Evolutionary conservation across 768 basidiomycete genomes (phyloP), one percentile per base, ranked within the genome.

Genomic region (Leccinum boreale): DNA sequence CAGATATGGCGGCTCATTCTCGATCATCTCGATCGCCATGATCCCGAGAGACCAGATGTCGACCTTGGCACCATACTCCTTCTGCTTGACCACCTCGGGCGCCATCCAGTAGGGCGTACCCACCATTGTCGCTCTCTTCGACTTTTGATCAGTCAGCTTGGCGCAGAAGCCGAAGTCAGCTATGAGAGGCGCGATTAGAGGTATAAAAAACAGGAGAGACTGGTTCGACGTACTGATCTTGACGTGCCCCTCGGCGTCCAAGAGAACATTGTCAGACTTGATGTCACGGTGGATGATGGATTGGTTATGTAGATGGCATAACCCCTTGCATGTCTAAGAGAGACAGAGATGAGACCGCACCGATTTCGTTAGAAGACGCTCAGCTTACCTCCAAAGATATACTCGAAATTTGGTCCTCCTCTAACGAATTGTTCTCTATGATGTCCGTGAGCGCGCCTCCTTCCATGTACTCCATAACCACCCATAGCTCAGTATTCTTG

Each of bases 81-180:
- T 95, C 72, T 94, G 91, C 75, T 94, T 95, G 66, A 97, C 94
- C 53, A 97, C 93, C 72, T 97, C 94, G n/a, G 94, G 94, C 3
- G 94, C 94, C 94, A 97, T 97, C 94, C 94, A 96, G 74, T 96
- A 96, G 1, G 94, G 94, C 11, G 94, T 96, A 33, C 94, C 94
- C 4, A 97, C 94, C 94, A 96, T 96, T n/a, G 94, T 96, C 29
- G 94, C 94, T 53, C 94, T 90, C 74, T 96, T 96, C 44, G 91
- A 94, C 73, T 96, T 97, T 75, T 96, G 92, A 66, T 95, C 94
- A 1, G 94, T 95, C 28, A 98, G 80, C 71, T 96, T 95, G 57
- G 94, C 94, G 63, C 93, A 96, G 79, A 96, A 97, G 47, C 94
- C 94, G 68, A 98, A 98, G 70, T 96, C 94, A 67, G 94, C 94